Percentiles rank a stretch among this genome's conserved stretches.
Evolutionary conservation across 345 rosid species (phyloP).

Genomic region (Clarkia xantiana): DNA sequence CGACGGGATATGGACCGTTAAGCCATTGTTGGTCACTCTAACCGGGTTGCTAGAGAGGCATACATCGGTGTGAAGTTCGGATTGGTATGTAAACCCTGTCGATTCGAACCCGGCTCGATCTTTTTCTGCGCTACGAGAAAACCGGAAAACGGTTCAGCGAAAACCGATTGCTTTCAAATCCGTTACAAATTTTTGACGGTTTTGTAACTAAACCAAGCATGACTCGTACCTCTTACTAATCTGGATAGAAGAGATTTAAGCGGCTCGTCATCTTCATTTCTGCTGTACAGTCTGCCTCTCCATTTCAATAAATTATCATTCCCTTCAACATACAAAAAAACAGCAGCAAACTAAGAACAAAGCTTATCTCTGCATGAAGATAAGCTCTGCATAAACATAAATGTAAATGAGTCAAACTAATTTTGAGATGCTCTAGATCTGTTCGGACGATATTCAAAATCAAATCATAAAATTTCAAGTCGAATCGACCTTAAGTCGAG

Average conservation of each 20-base stretch:
- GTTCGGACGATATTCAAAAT: no score
- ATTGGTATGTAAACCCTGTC: slow-evolving; percentile 18
- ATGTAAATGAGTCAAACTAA: no score
- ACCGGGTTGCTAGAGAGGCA: slow-evolving; percentile 18
- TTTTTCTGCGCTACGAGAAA: slow-evolving; percentile 11
- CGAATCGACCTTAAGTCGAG: no score
- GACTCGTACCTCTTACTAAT: slow-evolving; percentile 1
- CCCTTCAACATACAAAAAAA: slow-evolving; percentile 3
- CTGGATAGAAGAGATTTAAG: not conserved
- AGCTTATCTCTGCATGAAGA: no score
- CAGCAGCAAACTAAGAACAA: no score
- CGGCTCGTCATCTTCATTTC: not conserved
- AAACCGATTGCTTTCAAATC: not conserved
- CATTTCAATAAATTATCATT: not conserved
- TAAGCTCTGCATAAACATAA: no score
- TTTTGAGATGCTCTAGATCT: no score
- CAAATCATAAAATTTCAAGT: no score
- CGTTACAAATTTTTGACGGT: no score
- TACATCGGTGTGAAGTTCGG: slow-evolving; percentile 12
- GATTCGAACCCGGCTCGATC: slow-evolving; percentile 12
- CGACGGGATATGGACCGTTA: slow-evolving; percentile 12
- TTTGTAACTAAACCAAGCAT: not conserved
- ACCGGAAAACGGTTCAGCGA: no score
- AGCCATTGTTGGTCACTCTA: slow-evolving; percentile 11
- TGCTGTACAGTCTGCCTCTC: not conserved